phyloP scores from a whole-genome alignment of 1,284 basidiomycete genomes.

The Pseudozyma pruni region DNA sequence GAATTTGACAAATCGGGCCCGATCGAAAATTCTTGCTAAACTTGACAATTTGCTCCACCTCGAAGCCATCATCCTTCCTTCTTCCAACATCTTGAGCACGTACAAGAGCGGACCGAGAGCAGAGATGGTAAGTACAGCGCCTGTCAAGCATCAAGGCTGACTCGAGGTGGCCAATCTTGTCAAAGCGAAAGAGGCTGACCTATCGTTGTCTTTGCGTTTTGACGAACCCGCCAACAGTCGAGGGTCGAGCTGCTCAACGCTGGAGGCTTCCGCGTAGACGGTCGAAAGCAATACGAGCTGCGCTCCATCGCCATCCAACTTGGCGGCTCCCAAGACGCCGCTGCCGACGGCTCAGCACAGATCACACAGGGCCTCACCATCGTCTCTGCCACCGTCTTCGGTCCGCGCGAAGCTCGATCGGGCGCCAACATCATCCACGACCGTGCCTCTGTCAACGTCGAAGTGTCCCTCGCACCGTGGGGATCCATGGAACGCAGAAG shows the following conservation, averaged over 20 bases:
- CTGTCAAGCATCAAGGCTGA: not conserved
- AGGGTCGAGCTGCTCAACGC: constrained; percentile 88
- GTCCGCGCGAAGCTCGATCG: constrained; percentile 82
- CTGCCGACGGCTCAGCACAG: constrained; percentile 83
- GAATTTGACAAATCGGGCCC: constrained; percentile 12
- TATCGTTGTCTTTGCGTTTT: too few species aligned
- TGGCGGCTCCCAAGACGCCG: constrained; percentile 60
- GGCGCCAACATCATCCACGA: constrained; percentile 48
- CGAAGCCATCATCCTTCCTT: not conserved
- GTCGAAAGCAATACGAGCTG: constrained; percentile 87
- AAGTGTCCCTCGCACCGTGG: constrained; percentile 75
- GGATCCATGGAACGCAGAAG: constrained; percentile 82
- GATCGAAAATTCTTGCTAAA: constrained; percentile 10
- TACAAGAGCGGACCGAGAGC: not conserved
- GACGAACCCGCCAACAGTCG: too few species aligned
- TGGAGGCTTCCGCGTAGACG: constrained; percentile 84
- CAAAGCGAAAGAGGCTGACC: too few species aligned
- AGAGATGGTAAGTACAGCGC: constrained; percentile 24
- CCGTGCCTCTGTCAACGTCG: constrained; percentile 75
- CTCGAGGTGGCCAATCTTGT: not conserved
- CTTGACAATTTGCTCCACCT: constrained; percentile 25
- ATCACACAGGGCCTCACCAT: constrained; percentile 90
- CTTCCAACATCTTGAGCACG: not conserved
- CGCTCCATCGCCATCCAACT: constrained; percentile 84
- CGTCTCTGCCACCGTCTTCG: constrained; percentile 86